Evolutionary conservation across 2,329 filamentous ascomycete species (phyloP).

Genomic region (Ascochyta clinopodiicola): DNA sequence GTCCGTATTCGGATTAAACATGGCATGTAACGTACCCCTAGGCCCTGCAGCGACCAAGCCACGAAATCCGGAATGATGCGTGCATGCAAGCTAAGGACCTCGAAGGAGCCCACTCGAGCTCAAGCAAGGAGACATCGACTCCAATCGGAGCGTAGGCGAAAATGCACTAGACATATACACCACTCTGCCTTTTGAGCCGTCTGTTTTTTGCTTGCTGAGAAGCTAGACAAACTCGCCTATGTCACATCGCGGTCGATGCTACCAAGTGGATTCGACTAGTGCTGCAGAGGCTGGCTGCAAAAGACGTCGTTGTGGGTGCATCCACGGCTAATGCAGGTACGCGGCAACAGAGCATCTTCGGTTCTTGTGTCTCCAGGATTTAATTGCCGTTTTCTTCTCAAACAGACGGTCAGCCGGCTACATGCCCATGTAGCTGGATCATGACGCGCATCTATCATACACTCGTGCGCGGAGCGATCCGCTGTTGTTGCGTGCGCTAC

Average conservation of each 20-base stretch:
- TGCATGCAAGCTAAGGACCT: background rate
- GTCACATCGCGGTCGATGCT: background rate
- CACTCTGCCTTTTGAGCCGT: background rate
- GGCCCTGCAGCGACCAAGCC: slow-evolving; percentile 6
- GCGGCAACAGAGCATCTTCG: background rate
- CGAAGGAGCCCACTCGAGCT: background rate
- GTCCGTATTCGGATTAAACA: background rate
- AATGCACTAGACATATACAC: background rate
- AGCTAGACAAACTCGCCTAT: background rate
- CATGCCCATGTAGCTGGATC: too few relatives aligned
- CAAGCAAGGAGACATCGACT: background rate
- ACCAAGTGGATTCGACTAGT: background rate
- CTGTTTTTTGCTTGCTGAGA: background rate
- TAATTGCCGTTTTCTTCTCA: too few relatives aligned
- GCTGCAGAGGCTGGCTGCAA: background rate
- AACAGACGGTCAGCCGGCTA: too few relatives aligned
- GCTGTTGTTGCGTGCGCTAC: background rate
- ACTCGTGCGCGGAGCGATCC: background rate
- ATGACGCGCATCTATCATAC: too few relatives aligned
- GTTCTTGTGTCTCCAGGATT: too few relatives aligned
- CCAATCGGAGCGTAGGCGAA: background rate
- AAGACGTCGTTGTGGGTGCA: background rate
- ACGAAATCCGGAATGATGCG: background rate
- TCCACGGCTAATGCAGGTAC: background rate
- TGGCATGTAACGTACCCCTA: slow-evolving; percentile 5